phyloP scores from a whole-genome alignment of 371 early-diverging fungal species.

The Mortierella sp. region DNA sequence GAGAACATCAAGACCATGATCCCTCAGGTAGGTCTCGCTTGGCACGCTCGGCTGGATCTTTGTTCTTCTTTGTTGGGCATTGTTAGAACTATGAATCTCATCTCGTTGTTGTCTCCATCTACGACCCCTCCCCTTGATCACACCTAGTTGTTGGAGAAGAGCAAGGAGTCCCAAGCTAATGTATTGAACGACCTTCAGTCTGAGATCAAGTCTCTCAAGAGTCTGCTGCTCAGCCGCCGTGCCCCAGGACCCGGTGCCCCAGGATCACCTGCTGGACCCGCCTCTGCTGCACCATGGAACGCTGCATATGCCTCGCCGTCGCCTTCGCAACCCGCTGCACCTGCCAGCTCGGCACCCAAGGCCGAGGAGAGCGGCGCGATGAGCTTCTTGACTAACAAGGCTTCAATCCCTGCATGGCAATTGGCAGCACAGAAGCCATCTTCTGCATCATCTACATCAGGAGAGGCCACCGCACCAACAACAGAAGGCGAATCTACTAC shows the following conservation, averaged over 20 bases:
- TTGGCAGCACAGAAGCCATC: conserved; percentile 60
- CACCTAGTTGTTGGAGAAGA: conserved; percentile 81
- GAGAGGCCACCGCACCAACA: conserved; percentile 2
- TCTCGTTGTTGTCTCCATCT: too few relatives aligned
- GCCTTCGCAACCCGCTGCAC: conserved; percentile 15
- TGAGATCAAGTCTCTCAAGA: conserved; percentile 93
- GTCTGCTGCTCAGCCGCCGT: conserved; percentile 84
- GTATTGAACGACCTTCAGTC: conserved; percentile 87
- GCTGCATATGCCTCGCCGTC: conserved; percentile 17
- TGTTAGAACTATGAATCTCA: too few relatives aligned
- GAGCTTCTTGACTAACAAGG: conserved; percentile 49
- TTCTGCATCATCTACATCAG: neutral
- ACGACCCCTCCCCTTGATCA: too few relatives aligned
- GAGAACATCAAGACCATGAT: conserved; percentile 79
- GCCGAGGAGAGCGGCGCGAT: conserved; percentile 26
- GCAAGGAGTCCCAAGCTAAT: conserved; percentile 75
- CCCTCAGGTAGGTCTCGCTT: conserved; percentile 82
- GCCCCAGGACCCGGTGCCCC: conserved; percentile 32
- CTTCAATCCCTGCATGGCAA: conserved; percentile 86
- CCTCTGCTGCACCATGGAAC: conserved; percentile 25
- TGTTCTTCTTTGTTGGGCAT: too few relatives aligned
- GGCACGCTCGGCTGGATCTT: too few relatives aligned
- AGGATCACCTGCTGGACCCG: conserved; percentile 21
- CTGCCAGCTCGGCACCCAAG: conserved; percentile 25
- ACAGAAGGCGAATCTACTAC: conserved; percentile 30